Base-by-base conservation (phyloP, 2,329 filamentous ascomycete species). In the Juglanconis oblonga region DNA sequence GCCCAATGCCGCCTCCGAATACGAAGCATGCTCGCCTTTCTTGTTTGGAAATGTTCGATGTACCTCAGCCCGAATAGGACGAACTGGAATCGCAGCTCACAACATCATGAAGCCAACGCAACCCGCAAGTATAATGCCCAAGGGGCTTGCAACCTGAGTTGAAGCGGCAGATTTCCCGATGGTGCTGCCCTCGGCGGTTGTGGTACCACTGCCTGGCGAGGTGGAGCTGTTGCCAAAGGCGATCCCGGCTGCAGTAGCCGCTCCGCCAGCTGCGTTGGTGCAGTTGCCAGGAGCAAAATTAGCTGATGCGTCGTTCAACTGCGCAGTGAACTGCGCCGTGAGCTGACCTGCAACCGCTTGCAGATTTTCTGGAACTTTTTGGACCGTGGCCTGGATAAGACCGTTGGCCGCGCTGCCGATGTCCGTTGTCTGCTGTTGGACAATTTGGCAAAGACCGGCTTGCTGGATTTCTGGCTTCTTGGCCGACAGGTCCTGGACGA, bases 201-300 rank as follows among this genome's bases (percentile, higher is more conserved):
- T 17, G 47, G 31, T 58, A 9, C 47, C 40, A 1, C 32, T 54
- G 29, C 24, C 24, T 24, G 24, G 24, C 24, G 42, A 24, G 5
- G 51, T 33, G 5, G 47, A 47, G 40, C 51, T 24, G 56, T 59
- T 62, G 40, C 47, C 31, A 29, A 55, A 51, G 3, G 51, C 44
- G 35, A 62, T 58, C 10, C 59, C 59, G 5, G 59, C 59, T 13
- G 17, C 48, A 14, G 58, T 53, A 13, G 52, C 55, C 4, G 52
- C 49, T 1, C 56, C 59, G 6, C 56, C 59, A 0, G 59, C 57
- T 10, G 59, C 55, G 63, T 69, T 64, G 65, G 68, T 69, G 65
- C 71, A 73, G 67, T 71, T 72, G 32, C 59, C 57, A n/a, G 67
- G 51, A 42, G 63, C 66, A 56, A 73, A 73, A 58, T 65, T 62